phyloP scores from a whole-genome alignment of 345 rosid species.

The Orychophragmus violaceus region DNA sequence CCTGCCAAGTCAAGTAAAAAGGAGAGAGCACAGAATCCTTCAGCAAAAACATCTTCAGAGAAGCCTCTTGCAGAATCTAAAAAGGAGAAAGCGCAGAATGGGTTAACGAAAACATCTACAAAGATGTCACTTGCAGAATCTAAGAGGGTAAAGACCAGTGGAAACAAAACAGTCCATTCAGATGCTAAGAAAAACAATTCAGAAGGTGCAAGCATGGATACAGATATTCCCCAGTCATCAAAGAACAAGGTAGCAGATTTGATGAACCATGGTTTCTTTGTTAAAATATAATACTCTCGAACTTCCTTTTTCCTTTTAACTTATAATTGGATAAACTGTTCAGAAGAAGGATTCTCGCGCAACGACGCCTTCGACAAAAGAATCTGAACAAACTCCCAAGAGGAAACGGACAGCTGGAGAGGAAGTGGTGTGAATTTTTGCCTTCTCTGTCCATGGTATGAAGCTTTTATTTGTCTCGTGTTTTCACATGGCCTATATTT shows the following conservation, averaged over 20 bases:
- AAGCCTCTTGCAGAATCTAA: conserved; percentile 24
- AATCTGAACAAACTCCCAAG: conserved; percentile 34
- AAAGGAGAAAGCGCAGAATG: conserved; percentile 18
- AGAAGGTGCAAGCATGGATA: conserved; percentile 22
- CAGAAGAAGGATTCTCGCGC: conserved; percentile 32
- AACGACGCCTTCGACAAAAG: conserved; percentile 16
- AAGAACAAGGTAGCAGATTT: conserved; percentile 35
- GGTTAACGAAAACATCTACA: conserved; percentile 17
- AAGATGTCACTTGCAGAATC: conserved; percentile 22
- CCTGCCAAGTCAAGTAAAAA: conserved; percentile 26
- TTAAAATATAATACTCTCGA: background rate
- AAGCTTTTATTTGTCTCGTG: conserved; percentile 1
- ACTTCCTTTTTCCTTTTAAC: background rate
- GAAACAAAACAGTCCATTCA: conserved; percentile 5
- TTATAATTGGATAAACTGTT: conserved; percentile 10
- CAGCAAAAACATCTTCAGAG: conserved; percentile 19
- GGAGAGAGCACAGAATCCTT: conserved; percentile 7
- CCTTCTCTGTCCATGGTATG: background rate
- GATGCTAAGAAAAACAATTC: background rate
- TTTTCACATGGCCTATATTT: conserved; percentile 3
- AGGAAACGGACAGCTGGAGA: conserved; percentile 35
- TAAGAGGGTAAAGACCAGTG: conserved; percentile 11
- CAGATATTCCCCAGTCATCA: conserved; percentile 21
- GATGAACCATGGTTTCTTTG: conserved; percentile 8
- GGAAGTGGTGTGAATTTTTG: conserved; percentile 32